phyloP scores from a whole-genome alignment of 1,139 yeast genomes.

The Taphrina pruni region DNA sequence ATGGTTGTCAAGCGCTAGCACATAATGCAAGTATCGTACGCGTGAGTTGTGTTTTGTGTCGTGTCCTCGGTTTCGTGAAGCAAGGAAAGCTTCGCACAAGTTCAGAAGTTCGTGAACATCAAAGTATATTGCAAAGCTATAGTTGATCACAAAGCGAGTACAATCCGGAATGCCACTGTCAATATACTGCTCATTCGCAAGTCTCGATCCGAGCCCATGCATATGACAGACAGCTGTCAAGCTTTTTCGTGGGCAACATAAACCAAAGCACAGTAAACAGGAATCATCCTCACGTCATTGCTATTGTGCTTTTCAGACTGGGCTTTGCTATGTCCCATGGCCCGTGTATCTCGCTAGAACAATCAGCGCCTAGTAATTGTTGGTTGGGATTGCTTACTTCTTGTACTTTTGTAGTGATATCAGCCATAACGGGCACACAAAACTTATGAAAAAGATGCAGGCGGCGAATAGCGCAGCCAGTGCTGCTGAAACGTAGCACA shows the following conservation, averaged over 20 bases:
- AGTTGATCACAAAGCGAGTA: no score
- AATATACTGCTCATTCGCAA: background rate
- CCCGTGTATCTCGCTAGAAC: conserved; percentile 69
- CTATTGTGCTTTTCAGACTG: conserved; percentile 13
- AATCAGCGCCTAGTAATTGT: background rate
- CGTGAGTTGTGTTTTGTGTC: no score
- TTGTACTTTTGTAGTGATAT: conserved; percentile 76
- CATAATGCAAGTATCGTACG: no score
- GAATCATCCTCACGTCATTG: background rate
- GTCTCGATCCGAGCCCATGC: background rate
- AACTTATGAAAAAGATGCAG: conserved; percentile 58
- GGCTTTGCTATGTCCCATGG: conserved; percentile 95
- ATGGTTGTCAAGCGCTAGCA: no score
- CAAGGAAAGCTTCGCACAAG: no score
- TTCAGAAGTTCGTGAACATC: no score
- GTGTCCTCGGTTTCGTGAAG: no score
- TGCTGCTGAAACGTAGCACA: conserved; percentile 35
- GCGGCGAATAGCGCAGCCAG: conserved; percentile 57
- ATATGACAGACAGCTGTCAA: no score
- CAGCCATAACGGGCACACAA: conserved; percentile 74
- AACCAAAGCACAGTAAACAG: background rate
- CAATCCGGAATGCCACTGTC: no score
- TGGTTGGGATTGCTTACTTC: conserved; percentile 53
- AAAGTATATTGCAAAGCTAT: no score
- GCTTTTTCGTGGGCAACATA: background rate